Percentiles rank a stretch among this genome's conserved stretches.
Conservation (phyloP, 257 asterid genomes). For the Mentha longifolia region DNA sequence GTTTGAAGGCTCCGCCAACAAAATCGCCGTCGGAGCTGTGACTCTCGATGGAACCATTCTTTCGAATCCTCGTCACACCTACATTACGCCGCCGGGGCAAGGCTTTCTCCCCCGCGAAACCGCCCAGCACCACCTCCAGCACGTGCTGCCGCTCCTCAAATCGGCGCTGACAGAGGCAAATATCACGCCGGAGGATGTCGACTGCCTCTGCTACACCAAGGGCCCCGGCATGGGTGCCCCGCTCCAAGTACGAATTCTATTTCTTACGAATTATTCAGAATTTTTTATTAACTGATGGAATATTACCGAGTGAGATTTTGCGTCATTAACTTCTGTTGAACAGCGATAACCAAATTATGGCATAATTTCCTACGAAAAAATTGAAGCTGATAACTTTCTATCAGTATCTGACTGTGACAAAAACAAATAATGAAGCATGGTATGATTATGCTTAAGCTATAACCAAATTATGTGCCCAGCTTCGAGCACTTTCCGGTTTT, state of each 20-base stretch:
- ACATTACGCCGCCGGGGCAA: slow-evolving; percentile 96
- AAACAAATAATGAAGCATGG: no score
- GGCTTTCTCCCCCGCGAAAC: slow-evolving; percentile 97
- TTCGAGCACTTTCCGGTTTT: no score
- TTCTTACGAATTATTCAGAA: background rate
- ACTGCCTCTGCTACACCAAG: slow-evolving; percentile 93
- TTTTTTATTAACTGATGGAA: background rate
- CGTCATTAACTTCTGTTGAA: background rate
- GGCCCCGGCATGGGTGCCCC: slow-evolving; percentile 99
- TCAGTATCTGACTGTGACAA: no score
- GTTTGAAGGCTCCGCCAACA: slow-evolving; percentile 94
- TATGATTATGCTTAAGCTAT: no score
- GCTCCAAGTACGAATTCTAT: slow-evolving; percentile 44
- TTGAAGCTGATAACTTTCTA: no score
- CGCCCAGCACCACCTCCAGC: slow-evolving; percentile 92
- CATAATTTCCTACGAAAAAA: no score
- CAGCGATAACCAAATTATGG: no score
- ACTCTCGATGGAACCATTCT: slow-evolving; percentile 75
- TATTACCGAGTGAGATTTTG: background rate
- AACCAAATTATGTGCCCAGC: no score
- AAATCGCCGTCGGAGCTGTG: slow-evolving; percentile 87
- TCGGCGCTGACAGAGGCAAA: slow-evolving; percentile 70
- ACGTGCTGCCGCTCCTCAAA: slow-evolving; percentile 75
- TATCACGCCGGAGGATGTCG: slow-evolving; percentile 55
- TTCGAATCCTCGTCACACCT: slow-evolving; percentile 92